Base-by-base conservation (phyloP, 768 basidiomycete genomes). In the Gyrodon lividus region DNA sequence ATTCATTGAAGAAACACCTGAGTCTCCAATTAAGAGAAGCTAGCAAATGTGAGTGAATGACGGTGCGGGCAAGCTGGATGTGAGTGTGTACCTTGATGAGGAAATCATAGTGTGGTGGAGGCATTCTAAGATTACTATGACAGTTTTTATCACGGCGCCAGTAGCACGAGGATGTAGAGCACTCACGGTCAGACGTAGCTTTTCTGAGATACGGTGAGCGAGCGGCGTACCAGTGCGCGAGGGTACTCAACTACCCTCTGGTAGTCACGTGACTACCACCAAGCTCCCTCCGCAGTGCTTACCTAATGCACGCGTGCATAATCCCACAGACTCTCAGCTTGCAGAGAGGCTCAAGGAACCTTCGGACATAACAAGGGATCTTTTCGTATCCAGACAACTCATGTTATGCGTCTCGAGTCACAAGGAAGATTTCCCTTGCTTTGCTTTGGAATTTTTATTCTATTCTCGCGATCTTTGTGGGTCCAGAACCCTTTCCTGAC, bases 11-110 rank as follows among this genome's bases (percentile, higher is more conserved):
- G 24, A 46, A 40, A 43, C 55, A 92, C 94, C 94, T 59, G 94
- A 97, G 74, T 97, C 94, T 48, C 94, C 94, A 65, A 97, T 97
- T 71, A 96, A 87, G 52, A 97, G 81, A 60, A 98, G 86, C 88
- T 96, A 68, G 50, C 16, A 33, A 35, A 38, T 38, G 35, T 37
- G 14, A 24, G 53, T 53, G 20, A 54, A 35, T 38, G 28, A 9
- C 23, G 9, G 31, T 17, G 10, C 10, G 12, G 28, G 42, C 39
- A 50, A 55, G 58, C 37, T 57, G 50, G 52, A 35, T 48, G n/a
- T 46, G 41, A 14, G 31, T 2, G 38, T 30, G 34, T 48, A 88
- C 90, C 78, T 90, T 95, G 84, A 94, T 92, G 72, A 95, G 81
- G 65, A 97, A 96, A 77, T 98, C 95, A 76, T 98, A 98, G 73